Evolutionary conservation across 2,329 filamentous ascomycete species (phyloP), one percentile per base, ranked within the genome.

Genomic region (Harringtonia lauricola): DNA sequence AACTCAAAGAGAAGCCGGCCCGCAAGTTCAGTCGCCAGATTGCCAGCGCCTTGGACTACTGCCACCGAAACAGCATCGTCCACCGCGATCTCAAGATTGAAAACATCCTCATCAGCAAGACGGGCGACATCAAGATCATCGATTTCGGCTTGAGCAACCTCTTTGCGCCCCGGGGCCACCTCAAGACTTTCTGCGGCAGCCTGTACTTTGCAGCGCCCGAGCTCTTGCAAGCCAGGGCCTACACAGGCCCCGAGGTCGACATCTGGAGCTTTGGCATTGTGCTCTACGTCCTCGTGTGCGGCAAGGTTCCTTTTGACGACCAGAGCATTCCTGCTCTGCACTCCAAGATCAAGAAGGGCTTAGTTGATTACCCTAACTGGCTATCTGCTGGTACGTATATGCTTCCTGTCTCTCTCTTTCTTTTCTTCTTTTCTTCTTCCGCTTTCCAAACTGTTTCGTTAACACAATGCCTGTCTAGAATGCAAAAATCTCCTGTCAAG

Each of bases 201-300:
- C 69, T 98, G 31, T 98, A 98, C 61, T 98, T 98, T 66, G 92
- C 92, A 24, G 92, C 92, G 1, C 92, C 92, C 0, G 92, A 98
- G 60, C 69, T 98, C 41, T 71, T 98, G 39, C 90, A 96, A 60
- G 92, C 92, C 30, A 83, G 86, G 57, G 86, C 89, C 46, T 98
- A 98, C 58, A 94, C 86, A 2, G 92, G 92, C 0, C 92, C 92
- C 1, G 92, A 98, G 59, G 92, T 98, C 24, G 92, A 98, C 58
- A 78, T 96, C 1, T 98, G 92, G 92, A 96, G 92, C 66, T 96
- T 96, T 63, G 92, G 92, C 19, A 95, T 98, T 54, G 92, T 98
- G 13, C 74, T 98, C 14, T 98, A 96, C 56, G 92, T 98, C 46
- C 66, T 98, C 49, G 92, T 96, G 4, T 96, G 92, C 59, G 92